phyloP scores from a whole-genome alignment of 2,329 filamentous ascomycete genomes.

The Stenocarpella maydis region DNA sequence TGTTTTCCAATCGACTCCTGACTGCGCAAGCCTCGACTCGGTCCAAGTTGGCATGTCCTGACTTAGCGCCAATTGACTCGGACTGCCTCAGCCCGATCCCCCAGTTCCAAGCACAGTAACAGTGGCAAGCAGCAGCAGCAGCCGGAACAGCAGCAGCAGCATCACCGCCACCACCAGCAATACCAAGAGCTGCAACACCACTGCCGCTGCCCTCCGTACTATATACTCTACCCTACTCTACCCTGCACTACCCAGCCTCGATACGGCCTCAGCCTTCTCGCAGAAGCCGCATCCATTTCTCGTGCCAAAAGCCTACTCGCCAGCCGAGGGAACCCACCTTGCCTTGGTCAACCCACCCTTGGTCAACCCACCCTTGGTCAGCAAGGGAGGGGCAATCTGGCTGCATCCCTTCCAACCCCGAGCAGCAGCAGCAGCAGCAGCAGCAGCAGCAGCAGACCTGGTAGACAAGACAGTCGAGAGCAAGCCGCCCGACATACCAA shows the following conservation, averaged over 20 bases:
- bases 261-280: slow-evolving; percentile 26
- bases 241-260: slow-evolving; percentile 7
- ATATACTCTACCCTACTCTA: not conserved
- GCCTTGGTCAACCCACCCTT: slow-evolving; percentile 19
- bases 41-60: slow-evolving; percentile 12
- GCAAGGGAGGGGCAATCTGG: slow-evolving; percentile 32
- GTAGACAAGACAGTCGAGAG: not conserved
- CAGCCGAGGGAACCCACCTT: slow-evolving; percentile 23
- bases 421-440: slow-evolving; percentile 6
- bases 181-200: not conserved
- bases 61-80: slow-evolving; percentile 30
- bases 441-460: slow-evolving; percentile 11
- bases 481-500: slow-evolving; percentile 1
- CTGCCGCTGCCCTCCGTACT: not conserved
- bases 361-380: slow-evolving; percentile 25
- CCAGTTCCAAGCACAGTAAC: slow-evolving; percentile 6
- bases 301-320: slow-evolving; percentile 16
- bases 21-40: slow-evolving; percentile 25
- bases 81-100: slow-evolving; percentile 24
- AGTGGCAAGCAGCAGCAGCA: not conserved
- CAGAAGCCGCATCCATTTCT: slow-evolving; percentile 15
- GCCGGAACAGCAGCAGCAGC: not conserved
- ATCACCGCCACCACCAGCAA: not conserved
- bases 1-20: slow-evolving; percentile 22
- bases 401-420: slow-evolving; percentile 22